phyloP scores from a whole-genome alignment of 108 stramenopile genomes.

The Pseudonitzschia pungens region DNA sequence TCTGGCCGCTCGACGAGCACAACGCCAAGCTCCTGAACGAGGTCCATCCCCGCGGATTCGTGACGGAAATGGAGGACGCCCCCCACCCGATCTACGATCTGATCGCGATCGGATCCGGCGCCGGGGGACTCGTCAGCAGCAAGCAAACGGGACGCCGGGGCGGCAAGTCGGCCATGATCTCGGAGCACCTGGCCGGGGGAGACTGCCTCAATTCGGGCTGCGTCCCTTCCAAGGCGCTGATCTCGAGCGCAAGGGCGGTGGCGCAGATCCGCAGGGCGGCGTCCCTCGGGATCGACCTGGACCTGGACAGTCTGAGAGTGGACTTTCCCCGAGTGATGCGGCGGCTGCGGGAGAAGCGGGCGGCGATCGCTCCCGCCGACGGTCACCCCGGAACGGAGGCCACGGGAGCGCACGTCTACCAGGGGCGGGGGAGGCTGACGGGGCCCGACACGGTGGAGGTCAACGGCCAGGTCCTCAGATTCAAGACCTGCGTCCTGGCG shows the following conservation, averaged over 20 bases:
- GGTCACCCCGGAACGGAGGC: constrained; percentile 69
- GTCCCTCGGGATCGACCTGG: constrained; percentile 76
- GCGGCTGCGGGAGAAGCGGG: constrained; percentile 60
- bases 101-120: constrained; percentile 86
- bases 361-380: constrained; percentile 84
- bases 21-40: constrained; percentile 67
- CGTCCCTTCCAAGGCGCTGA: constrained; percentile 92
- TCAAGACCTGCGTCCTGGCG: constrained; percentile 87
- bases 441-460: constrained; percentile 75
- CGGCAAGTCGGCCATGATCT: constrained; percentile 76
- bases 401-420: constrained; percentile 70
- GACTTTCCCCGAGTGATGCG: constrained; percentile 86
- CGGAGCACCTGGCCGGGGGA: constrained; percentile 79
- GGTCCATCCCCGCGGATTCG: constrained; percentile 58
- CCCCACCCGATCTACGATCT: constrained; percentile 77
- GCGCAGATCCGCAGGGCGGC: constrained; percentile 65
- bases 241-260: constrained; percentile 73
- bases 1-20: constrained; percentile 74
- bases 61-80: constrained; percentile 25
- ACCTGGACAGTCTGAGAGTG: constrained; percentile 56
- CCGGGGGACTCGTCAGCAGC: constrained; percentile 78
- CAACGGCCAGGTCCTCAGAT: constrained; percentile 55
- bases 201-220: constrained; percentile 93
- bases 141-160: constrained; percentile 71
- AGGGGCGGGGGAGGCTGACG: constrained; percentile 67